Conservation (phyloP, 495 filamentous ascomycete genomes). For the Aspergillus ellipticus region DNA sequence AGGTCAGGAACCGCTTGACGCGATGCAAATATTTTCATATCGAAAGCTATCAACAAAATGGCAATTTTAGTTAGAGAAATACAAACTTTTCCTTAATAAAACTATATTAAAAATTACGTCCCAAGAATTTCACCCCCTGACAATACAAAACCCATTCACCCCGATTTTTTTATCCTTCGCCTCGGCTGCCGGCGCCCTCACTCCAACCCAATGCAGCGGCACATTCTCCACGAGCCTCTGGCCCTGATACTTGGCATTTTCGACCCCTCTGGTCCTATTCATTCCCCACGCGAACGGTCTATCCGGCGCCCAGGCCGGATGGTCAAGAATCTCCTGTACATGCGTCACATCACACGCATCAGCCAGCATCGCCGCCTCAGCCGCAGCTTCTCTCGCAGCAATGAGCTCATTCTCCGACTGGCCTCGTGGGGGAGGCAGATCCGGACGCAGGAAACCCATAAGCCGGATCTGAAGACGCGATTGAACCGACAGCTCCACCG, state of each 20-base stretch:
- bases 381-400: conserved; percentile 26
- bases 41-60: too few species aligned
- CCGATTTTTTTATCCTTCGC: conserved; percentile 41
- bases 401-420: conserved; percentile 26
- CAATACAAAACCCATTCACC: conserved; percentile 40
- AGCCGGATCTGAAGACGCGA: conserved; percentile 46
- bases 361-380: conserved; percentile 36
- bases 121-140: conserved; percentile 16
- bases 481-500: conserved; percentile 23
- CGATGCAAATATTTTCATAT: too few species aligned
- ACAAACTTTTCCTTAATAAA: too few species aligned
- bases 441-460: conserved; percentile 48
- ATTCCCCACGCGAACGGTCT: conserved; percentile 15
- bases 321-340: conserved; percentile 47
- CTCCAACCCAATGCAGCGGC: conserved; percentile 52
- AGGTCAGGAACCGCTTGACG: too few species aligned
- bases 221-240: conserved; percentile 51
- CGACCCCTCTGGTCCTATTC: conserved; percentile 25
- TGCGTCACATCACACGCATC: conserved; percentile 48
- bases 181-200: conserved; percentile 48
- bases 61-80: too few species aligned
- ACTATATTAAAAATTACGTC: too few species aligned
- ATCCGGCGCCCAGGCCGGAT: conserved; percentile 52
- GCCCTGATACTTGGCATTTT: conserved; percentile 34
- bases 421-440: conserved; percentile 24